These are phyloP conservation scores for Solanum raphanifolium DNA, from an alignment of 257 asterid species.

Conservation along the genomic window DNA sequence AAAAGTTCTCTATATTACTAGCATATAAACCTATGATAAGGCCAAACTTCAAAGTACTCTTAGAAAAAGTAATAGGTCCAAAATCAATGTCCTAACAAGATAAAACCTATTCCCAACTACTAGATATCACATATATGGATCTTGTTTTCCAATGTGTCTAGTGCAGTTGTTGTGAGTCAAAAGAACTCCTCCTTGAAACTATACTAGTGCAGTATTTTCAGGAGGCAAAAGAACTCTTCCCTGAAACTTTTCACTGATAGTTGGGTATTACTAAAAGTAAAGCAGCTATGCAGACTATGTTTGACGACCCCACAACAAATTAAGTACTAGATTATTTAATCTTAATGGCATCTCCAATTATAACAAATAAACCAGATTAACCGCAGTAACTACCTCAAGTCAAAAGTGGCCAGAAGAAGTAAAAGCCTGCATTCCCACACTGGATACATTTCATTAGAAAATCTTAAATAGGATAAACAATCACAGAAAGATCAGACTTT, in stretches of 20 bases:
- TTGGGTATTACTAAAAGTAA: background rate
- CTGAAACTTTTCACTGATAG: background rate
- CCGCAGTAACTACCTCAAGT: background rate
- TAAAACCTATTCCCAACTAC: background rate
- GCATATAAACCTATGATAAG: too few relatives aligned
- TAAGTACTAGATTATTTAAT: background rate
- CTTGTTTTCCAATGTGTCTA: background rate
- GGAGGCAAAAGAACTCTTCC: background rate
- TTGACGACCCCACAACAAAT: background rate
- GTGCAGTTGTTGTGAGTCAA: background rate
- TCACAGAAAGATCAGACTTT: background rate
- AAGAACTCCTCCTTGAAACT: background rate
- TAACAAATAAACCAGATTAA: background rate
- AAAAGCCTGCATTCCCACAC: background rate
- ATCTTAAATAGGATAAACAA: background rate
- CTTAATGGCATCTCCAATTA: background rate
- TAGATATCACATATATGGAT: background rate
- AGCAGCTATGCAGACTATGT: background rate
- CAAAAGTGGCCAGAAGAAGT: background rate
- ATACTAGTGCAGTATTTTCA: background rate
- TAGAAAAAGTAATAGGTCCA: background rate
- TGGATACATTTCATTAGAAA: background rate
- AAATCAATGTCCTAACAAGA: background rate
- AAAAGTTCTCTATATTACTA: too few relatives aligned
- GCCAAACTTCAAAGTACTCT: background rate